Conservation (phyloP, 805 yeast species). For the Pichia thaimueangensis region DNA sequence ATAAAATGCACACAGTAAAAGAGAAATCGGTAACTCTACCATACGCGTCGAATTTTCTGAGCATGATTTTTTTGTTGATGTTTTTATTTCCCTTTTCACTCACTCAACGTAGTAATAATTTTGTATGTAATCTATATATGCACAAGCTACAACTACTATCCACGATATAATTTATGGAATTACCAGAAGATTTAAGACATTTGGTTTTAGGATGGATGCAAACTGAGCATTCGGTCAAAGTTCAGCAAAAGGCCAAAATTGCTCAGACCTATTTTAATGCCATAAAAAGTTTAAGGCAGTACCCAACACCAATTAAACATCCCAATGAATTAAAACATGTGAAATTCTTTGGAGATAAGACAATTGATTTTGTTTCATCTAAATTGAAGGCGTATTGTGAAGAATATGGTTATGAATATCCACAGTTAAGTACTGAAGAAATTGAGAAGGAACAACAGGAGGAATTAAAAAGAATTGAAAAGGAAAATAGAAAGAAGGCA, state of each 20-base stretch:
- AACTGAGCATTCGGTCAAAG: constrained; percentile 34
- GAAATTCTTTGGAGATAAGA: constrained; percentile 67
- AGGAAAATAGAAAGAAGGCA: not conserved
- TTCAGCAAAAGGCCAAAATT: constrained; percentile 15
- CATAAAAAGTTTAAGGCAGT: constrained; percentile 39
- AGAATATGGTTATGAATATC: constrained; percentile 42
- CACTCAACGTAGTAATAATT: no score
- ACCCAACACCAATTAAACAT: constrained; percentile 40
- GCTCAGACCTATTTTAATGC: constrained; percentile 54
- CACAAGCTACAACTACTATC: no score
- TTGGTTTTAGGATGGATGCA: constrained; percentile 55
- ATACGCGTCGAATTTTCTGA: no score
- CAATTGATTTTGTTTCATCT: constrained; percentile 44
- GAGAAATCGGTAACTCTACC: no score
- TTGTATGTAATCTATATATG: no score
- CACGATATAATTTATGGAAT: constrained; percentile 30
- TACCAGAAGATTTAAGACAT: constrained; percentile 43
- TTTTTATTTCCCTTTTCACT: no score
- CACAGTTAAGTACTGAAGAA: constrained; percentile 22
- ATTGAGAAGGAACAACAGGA: not conserved
- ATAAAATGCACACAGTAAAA: no score
- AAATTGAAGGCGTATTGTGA: constrained; percentile 49
- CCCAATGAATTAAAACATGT: constrained; percentile 56
- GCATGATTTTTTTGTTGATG: no score
- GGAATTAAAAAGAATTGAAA: not conserved